A percentile compares a stretch with the other conserved stretches of the same genome.
Conservation (phyloP, 164 flowering plant species). For the Chloranthus sessilifolius region DNA sequence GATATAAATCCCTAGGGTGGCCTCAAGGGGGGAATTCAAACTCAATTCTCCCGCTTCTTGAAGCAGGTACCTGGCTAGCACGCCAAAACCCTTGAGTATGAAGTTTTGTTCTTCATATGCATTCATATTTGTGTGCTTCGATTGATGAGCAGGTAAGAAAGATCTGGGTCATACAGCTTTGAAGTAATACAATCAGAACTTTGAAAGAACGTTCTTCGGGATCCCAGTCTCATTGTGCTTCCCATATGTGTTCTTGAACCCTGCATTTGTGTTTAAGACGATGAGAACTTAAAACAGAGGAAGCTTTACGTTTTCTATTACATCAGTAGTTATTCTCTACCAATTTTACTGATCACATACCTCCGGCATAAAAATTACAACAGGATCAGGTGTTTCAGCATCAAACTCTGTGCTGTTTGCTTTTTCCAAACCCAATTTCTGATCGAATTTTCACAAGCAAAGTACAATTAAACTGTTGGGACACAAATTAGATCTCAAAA, state of each 20-base stretch:
- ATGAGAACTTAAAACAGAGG: neutral
- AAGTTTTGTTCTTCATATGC: neutral
- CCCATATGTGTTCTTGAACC: constrained; percentile 97
- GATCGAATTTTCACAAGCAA: constrained; percentile 1
- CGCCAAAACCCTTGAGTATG: too few relatives aligned
- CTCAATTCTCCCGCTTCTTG: too few relatives aligned
- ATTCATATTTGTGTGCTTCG: neutral
- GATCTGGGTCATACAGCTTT: constrained; percentile 53
- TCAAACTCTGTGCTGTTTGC: constrained; percentile 93
- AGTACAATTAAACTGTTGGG: neutral
- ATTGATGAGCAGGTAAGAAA: neutral
- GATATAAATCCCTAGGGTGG: too few relatives aligned
- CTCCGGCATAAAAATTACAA: constrained; percentile 97
- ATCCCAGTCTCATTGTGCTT: constrained; percentile 94
- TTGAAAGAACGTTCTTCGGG: constrained; percentile 75
- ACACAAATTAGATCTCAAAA: neutral
- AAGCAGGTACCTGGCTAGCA: too few relatives aligned
- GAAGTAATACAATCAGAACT: constrained; percentile 67
- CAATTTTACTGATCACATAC: constrained; percentile 24
- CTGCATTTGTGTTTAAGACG: constrained; percentile 29
- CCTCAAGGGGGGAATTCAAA: too few relatives aligned
- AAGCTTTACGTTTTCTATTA: neutral
- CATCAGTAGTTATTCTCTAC: neutral
- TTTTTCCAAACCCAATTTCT: constrained; percentile 68
- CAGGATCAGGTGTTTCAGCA: constrained; percentile 56